Evolutionary conservation across 2,329 filamentous ascomycete species (phyloP).

Genomic region (Diaporthe australafricana): DNA sequence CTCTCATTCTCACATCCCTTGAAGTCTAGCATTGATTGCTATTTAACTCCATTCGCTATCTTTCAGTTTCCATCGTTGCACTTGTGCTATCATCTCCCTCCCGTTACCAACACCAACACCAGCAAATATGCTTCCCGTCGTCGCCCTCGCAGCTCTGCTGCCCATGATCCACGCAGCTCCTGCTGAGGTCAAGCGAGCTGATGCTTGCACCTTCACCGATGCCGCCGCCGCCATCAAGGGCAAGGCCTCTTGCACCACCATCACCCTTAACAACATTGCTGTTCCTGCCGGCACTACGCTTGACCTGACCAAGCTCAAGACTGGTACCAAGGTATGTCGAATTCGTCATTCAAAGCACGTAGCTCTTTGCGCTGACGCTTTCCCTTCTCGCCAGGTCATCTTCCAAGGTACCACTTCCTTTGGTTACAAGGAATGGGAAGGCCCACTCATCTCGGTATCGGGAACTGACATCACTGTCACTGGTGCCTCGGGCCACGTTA

Average conservation of each 20-base stretch:
- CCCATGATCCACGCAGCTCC: conserved; percentile 24
- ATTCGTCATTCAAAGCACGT: conserved; percentile 23
- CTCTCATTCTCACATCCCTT: conserved; percentile 13
- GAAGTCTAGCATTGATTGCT: conserved; percentile 24
- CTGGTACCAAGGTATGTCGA: conserved; percentile 45
- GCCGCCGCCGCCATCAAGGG: conserved; percentile 57
- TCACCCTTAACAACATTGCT: conserved; percentile 50
- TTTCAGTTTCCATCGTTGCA: background rate
- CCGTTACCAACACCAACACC: background rate
- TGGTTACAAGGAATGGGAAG: conserved; percentile 71
- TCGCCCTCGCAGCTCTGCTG: conserved; percentile 30
- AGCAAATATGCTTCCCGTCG: conserved; percentile 20
- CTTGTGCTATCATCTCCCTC: background rate
- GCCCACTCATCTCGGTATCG: conserved; percentile 53
- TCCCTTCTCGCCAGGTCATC: conserved; percentile 45
- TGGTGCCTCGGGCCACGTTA: conserved; percentile 43
- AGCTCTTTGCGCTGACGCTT: background rate
- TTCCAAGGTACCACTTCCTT: conserved; percentile 36
- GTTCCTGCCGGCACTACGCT: conserved; percentile 52
- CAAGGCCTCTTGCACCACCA: conserved; percentile 54
- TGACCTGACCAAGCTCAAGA: conserved; percentile 48
- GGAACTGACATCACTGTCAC: conserved; percentile 39
- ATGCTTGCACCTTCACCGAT: conserved; percentile 65
- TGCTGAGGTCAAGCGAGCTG: conserved; percentile 34
- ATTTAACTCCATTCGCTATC: background rate